A percentile compares a stretch with the other conserved stretches of the same genome.
phyloP scores from a whole-genome alignment of 805 yeast species.

The Saturnispora diversa region DNA sequence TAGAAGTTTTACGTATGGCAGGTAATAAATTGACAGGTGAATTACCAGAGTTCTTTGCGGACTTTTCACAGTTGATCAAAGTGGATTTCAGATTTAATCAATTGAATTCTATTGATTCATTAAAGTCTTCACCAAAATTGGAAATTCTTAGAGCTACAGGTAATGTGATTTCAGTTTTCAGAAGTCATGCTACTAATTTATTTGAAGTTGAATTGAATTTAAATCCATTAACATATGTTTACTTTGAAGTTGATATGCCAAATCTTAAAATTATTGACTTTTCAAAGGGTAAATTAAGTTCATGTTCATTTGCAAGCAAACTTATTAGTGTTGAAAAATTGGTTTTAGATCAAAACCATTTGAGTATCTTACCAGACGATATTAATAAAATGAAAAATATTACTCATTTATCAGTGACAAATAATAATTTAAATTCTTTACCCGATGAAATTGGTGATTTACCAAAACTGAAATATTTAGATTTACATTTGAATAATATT shows the following conservation, averaged over 20 bases:
- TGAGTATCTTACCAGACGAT: constrained; percentile 66
- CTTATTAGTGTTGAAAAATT: constrained; percentile 64
- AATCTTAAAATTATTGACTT: constrained; percentile 66
- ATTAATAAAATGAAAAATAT: constrained; percentile 53
- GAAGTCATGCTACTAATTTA: constrained; percentile 52
- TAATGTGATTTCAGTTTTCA: constrained; percentile 65
- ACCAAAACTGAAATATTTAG: constrained; percentile 53
- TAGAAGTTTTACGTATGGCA: constrained; percentile 65
- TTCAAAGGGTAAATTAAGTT: constrained; percentile 73
- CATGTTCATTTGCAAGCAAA: constrained; percentile 57
- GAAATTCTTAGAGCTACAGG: constrained; percentile 70
- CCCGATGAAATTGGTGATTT: constrained; percentile 62
- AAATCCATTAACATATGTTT: constrained; percentile 73
- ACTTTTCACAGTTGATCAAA: constrained; percentile 51
- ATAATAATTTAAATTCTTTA: constrained; percentile 64
- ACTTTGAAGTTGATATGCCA: constrained; percentile 44
- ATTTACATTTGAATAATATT: constrained; percentile 78
- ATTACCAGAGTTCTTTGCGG: constrained; percentile 45
- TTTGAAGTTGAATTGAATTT: constrained; percentile 66
- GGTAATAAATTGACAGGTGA: constrained; percentile 55
- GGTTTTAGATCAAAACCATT: constrained; percentile 71
- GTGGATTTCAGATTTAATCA: constrained; percentile 74
- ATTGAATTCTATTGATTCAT: constrained; percentile 43
- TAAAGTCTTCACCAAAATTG: constrained; percentile 50
- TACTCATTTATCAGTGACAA: constrained; percentile 58